phyloP scores from a whole-genome alignment of 2,329 filamentous ascomycete species.

The Paecilomyces variotii region DNA sequence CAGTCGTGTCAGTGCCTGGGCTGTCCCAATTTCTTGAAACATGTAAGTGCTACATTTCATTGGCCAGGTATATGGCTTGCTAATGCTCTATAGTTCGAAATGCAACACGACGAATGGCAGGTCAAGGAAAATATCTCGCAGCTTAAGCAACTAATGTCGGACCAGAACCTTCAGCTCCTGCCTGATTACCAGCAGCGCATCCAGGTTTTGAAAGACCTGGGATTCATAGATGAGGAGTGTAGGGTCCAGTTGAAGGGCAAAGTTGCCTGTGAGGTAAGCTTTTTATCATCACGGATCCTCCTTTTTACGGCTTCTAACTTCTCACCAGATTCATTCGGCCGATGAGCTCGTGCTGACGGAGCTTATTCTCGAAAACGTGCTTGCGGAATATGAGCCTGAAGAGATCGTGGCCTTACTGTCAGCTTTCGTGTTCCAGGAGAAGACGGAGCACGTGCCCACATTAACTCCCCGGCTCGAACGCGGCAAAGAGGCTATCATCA shows the following conservation, averaged over 20 bases:
- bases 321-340: slow-evolving; percentile 69
- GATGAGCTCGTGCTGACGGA: slow-evolving; percentile 95
- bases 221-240: slow-evolving; percentile 79
- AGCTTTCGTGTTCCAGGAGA: slow-evolving; percentile 95
- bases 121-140: slow-evolving; percentile 89
- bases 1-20: slow-evolving; percentile 56
- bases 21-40: slow-evolving; percentile 77
- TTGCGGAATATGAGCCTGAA: slow-evolving; percentile 89
- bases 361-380: slow-evolving; percentile 89
- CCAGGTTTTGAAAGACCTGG: slow-evolving; percentile 80
- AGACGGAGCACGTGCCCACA: slow-evolving; percentile 73
- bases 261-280: slow-evolving; percentile 74
- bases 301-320: slow-evolving; percentile 5
- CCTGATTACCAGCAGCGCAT: slow-evolving; percentile 96
- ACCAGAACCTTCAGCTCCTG: slow-evolving; percentile 90
- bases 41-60: slow-evolving; percentile 52
- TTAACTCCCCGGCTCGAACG: slow-evolving; percentile 74
- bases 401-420: slow-evolving; percentile 93
- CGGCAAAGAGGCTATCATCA: slow-evolving; percentile 77
- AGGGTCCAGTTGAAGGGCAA: slow-evolving; percentile 96
- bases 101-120: slow-evolving; percentile 94
- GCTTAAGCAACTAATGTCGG: slow-evolving; percentile 80
- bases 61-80: slow-evolving; percentile 1
- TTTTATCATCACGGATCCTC: neutral
- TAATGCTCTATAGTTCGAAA: slow-evolving; percentile 60